Evolutionary conservation across 495 filamentous ascomycete genomes (phyloP).

Genomic region (Mytilinidion resinicola): DNA sequence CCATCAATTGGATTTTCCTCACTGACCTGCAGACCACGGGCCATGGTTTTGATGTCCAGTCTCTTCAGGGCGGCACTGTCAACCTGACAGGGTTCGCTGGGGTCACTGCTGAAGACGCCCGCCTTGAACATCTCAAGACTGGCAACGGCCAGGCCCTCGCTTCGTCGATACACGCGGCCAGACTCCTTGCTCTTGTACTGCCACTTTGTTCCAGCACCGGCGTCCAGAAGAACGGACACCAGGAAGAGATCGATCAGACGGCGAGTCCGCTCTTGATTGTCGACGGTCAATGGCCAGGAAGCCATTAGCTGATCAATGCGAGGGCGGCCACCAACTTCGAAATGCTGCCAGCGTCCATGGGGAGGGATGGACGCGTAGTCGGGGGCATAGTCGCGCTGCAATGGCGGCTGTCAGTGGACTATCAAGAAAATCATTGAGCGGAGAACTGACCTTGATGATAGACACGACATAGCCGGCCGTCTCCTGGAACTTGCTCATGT

Average conservation of each 20-base stretch:
- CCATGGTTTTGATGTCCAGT: conserved; percentile 66
- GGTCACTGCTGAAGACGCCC: conserved; percentile 84
- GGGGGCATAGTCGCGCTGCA: conserved; percentile 77
- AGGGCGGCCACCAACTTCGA: conserved; percentile 73
- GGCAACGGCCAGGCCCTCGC: conserved; percentile 89
- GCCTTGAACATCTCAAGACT: conserved; percentile 97
- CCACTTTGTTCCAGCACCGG: conserved; percentile 78
- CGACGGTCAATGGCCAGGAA: conserved; percentile 57
- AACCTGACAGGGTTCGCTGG: conserved; percentile 76
- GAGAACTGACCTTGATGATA: conserved; percentile 78
- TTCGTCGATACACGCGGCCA: conserved; percentile 73
- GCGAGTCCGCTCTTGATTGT: conserved; percentile 65
- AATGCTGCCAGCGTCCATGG: conserved; percentile 87
- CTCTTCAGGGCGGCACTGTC: conserved; percentile 74
- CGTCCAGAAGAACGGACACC: conserved; percentile 84
- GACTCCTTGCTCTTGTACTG: conserved; percentile 88
- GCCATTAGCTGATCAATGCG: conserved; percentile 66
- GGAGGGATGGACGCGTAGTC: conserved; percentile 80
- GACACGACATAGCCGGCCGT: conserved; percentile 89
- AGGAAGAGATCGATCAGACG: conserved; percentile 79
- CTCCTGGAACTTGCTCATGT: conserved; percentile 78
- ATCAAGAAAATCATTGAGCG: not conserved
- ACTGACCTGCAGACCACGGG: conserved; percentile 75
- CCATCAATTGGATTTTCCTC: conserved; percentile 79
- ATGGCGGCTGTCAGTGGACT: conserved; percentile 23